Base-by-base conservation (phyloP, 306 rosid genomes). In the Hippophae rhamnoides region DNA sequence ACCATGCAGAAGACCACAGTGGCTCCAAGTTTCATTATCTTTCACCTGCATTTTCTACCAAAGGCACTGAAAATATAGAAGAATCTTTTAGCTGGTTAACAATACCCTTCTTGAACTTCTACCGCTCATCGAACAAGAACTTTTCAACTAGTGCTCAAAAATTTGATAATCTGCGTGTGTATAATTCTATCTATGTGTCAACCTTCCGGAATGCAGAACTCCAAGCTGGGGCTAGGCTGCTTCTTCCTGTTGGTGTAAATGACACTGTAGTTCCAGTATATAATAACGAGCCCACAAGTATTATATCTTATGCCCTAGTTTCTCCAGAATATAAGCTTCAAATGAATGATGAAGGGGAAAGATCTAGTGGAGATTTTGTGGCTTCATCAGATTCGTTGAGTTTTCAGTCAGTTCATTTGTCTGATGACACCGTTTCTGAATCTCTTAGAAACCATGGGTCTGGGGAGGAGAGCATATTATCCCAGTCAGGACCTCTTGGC, bases 201-300 rank as follows among this genome's bases (percentile, higher is more conserved):
- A 72, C 86, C 61, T 80, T 84, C 59, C 79, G 84, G 72, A 76
- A 82, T 63, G 81, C 73, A 61, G 95, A 89, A 79, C 82, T 78
- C 68, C 87, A 77, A 65, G 81, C 88, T 64, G 88, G 84, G 62
- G 85, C 92, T 71, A 79, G 89, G 78, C 61, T 88, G 67, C 85
- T 86, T 76, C 69, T 88, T 64, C 94, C 89, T 2, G 74, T 82
- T 52, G 94, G 95, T 57, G 63, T 79, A 41, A 80, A 79, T 72
- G 97, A 86, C 62, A 81, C 85, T 54, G 81, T 88, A 67, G 75
- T 93, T 74, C 90, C 99, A 13, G 86, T 93, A 62, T 93, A 86
- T 60, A 95, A 93, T 49, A 97, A 93, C 58, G 97, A 93, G 62
- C 97, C 97, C 65, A 75, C 94, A 25, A 93, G 99, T 67, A 70